These are phyloP conservation scores for Peronospora belbahrii DNA, from an alignment of 352 stramenopile species.

Conservation along the genomic window DNA sequence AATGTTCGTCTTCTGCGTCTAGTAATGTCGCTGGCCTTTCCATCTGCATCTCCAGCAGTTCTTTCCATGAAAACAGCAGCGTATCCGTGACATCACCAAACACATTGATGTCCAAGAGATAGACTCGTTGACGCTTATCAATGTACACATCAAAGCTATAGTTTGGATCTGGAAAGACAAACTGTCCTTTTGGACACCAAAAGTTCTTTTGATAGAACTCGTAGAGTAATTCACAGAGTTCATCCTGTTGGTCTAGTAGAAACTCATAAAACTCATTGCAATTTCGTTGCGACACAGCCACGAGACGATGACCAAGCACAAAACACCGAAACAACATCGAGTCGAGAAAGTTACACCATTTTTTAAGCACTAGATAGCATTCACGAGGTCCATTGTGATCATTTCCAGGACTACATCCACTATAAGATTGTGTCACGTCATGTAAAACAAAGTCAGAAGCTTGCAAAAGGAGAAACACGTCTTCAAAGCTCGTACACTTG, in stretches of 20 bases:
- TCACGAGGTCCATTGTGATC: conserved; percentile 5
- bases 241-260: conserved; percentile 63
- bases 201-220: conserved; percentile 58
- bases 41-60: conserved; percentile 44
- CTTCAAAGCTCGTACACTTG: conserved; percentile 72
- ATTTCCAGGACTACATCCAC: conserved; percentile 40
- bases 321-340: conserved; percentile 95
- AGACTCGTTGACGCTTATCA: conserved; percentile 88
- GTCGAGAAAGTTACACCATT: conserved; percentile 92
- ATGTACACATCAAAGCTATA: conserved; percentile 93
- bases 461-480: conserved; percentile 80
- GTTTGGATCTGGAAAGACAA: conserved; percentile 60
- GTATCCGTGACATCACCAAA: conserved; percentile 88
- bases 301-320: conserved; percentile 64
- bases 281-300: conserved; percentile 89
- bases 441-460: conserved; percentile 85
- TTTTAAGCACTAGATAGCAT: conserved; percentile 87
- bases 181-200: conserved; percentile 4
- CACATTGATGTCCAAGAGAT: conserved; percentile 93
- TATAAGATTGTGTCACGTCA: conserved; percentile 85
- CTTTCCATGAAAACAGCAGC: conserved; percentile 90
- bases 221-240: conserved; percentile 58
- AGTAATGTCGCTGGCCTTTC: conserved; percentile 4
- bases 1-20: conserved; percentile 34
- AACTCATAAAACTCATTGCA: conserved; percentile 90